Conservation (phyloP, 2,329 filamentous ascomycete species). For the Beauveria bassiana region DNA sequence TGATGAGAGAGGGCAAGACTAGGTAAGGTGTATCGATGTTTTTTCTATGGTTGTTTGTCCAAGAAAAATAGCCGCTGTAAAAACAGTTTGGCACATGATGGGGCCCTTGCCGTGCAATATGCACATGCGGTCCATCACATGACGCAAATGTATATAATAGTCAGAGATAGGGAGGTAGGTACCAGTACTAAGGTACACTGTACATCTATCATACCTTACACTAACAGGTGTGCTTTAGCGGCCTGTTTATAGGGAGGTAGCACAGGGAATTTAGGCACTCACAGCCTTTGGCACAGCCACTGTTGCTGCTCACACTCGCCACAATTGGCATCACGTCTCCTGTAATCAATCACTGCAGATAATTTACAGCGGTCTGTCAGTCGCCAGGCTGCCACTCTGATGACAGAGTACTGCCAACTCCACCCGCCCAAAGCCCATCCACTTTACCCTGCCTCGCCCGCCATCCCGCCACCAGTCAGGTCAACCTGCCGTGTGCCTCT, state of each 20-base stretch:
- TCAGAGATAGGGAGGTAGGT: no score
- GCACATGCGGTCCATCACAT: neutral
- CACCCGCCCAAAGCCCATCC: neutral
- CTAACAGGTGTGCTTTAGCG: neutral
- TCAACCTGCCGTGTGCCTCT: conserved; percentile 8
- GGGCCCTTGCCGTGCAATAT: neutral
- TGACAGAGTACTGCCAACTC: neutral
- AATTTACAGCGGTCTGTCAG: no score
- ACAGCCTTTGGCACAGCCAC: neutral
- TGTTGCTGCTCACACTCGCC: no score
- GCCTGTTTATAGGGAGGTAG: neutral
- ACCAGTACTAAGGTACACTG: no score
- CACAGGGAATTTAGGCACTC: neutral
- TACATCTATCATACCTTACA: no score
- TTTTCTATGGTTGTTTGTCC: neutral
- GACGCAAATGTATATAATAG: neutral
- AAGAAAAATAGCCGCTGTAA: neutral
- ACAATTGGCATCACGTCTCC: no score
- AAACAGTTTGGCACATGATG: neutral
- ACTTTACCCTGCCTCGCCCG: neutral
- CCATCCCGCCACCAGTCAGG: conserved; percentile 8
- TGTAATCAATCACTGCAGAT: no score
- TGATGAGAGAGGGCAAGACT: neutral
- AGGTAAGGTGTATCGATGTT: neutral
- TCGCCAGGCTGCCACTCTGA: no score